Evolutionary conservation across 176 grass and related monocot species (phyloP).

Genomic region (Cocos nucifera): DNA sequence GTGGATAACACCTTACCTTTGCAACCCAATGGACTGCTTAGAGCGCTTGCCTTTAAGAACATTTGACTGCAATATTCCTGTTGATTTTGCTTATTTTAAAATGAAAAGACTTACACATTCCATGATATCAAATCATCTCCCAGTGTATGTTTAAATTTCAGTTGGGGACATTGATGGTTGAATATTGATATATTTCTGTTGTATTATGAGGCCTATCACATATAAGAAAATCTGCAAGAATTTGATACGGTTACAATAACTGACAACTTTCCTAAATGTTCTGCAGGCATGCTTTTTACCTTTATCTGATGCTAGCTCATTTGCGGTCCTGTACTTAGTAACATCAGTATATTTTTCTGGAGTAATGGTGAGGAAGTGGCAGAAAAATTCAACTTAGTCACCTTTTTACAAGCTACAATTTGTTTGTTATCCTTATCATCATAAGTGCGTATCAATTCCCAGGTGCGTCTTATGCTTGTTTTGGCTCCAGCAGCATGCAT

Average conservation of each 20-base stretch:
- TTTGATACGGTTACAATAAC: neutral
- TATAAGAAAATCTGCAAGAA: no score
- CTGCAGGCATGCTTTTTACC: conserved; percentile 95
- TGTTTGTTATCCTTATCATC: conserved; percentile 2
- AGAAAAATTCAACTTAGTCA: neutral
- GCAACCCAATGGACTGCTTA: no score
- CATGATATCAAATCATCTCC: no score
- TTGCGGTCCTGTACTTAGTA: conserved; percentile 87
- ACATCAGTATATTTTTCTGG: conserved; percentile 99
- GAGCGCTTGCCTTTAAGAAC: no score
- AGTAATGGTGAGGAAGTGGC: conserved; percentile 75
- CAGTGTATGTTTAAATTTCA: no score
- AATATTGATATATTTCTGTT: no score
- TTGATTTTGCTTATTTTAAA: neutral
- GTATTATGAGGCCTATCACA: no score
- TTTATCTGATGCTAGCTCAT: conserved; percentile 96
- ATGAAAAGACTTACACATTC: no score
- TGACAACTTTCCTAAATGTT: conserved; percentile 4
- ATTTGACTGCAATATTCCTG: neutral
- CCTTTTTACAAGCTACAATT: neutral
- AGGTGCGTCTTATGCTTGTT: conserved; percentile 99
- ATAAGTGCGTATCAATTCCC: conserved; percentile 10
- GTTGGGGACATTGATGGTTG: no score
- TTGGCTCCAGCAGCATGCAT: conserved; percentile 97
- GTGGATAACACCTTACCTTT: no score